These are phyloP conservation scores for Trichothecium roseum DNA, from an alignment of 2,329 filamentous ascomycete genomes.

Conservation along the genomic window DNA sequence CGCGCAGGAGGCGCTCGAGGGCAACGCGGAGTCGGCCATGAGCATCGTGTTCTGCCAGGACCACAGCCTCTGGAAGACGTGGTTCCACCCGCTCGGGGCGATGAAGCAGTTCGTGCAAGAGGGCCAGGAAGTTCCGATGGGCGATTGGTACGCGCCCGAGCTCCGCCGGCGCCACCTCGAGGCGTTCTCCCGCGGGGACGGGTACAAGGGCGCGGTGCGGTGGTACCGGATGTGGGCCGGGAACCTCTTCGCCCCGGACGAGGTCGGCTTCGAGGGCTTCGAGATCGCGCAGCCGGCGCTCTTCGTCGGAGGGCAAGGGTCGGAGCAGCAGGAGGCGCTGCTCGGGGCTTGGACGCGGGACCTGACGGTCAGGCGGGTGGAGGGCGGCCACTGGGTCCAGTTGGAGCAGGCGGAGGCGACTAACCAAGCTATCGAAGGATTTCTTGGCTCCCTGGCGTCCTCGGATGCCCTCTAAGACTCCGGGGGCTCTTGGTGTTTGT, in stretches of 20 bases:
- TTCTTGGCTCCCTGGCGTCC: slow-evolving; percentile 5
- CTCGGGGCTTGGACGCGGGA: slow-evolving; percentile 15
- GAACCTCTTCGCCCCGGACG: slow-evolving; percentile 15
- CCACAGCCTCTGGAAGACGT: slow-evolving; percentile 11
- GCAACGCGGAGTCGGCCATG: slow-evolving; percentile 15
- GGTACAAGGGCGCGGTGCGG: slow-evolving; percentile 17
- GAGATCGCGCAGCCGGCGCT: slow-evolving; percentile 11
- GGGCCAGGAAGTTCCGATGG: slow-evolving; percentile 11
- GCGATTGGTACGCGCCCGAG: slow-evolving; percentile 13
- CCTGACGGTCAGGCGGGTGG: slow-evolving; percentile 23
- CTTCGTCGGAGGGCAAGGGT: slow-evolving; percentile 11
- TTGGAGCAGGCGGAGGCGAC: slow-evolving; percentile 15
- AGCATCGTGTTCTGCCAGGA: slow-evolving; percentile 17
- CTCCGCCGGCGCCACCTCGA: slow-evolving; percentile 13
- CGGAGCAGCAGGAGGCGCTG: slow-evolving; percentile 14
- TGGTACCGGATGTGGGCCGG: slow-evolving; percentile 21
- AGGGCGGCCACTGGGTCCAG: slow-evolving; percentile 23
- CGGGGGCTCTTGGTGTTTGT: too few relatives aligned
- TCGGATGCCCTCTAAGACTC: too few relatives aligned
- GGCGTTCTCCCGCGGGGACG: slow-evolving; percentile 11
- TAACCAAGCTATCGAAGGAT: slow-evolving; percentile 13
- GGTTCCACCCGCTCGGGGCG: slow-evolving; percentile 15
- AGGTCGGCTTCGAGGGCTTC: slow-evolving; percentile 10
- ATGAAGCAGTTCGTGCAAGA: slow-evolving; percentile 16
- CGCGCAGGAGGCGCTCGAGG: slow-evolving; percentile 12